These are phyloP conservation scores for Diutina pseudorugosa DNA, from an alignment of 1,139 yeast genomes.

Conservation along the genomic window DNA sequence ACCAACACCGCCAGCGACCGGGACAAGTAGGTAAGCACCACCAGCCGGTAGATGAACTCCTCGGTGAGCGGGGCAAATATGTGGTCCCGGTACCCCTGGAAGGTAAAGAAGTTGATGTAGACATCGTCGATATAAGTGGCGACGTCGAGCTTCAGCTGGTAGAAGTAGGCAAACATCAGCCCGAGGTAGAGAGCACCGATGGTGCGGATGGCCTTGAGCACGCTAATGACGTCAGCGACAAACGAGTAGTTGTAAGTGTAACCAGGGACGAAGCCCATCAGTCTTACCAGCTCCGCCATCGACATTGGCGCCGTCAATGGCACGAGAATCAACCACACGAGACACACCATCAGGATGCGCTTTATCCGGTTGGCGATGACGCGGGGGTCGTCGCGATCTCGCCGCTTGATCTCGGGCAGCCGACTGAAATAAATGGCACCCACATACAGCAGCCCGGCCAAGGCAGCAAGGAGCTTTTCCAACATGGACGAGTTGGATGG, in stretches of 20 bases:
- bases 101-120: slow-evolving; percentile 13
- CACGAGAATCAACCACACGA: not conserved
- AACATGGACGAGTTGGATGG: not conserved
- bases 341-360: slow-evolving; percentile 1
- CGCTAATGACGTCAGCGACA: slow-evolving; percentile 15
- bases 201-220: slow-evolving; percentile 16
- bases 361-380: slow-evolving; percentile 1
- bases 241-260: slow-evolving; percentile 11
- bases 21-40: slow-evolving; percentile 33
- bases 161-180: slow-evolving; percentile 33
- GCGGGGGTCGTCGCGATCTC: slow-evolving; percentile 3
- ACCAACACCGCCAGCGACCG: slow-evolving; percentile 14
- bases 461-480: not conserved
- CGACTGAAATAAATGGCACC: slow-evolving; percentile 1
- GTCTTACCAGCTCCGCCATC: not conserved
- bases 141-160: not conserved
- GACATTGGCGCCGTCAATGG: not conserved
- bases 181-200: slow-evolving; percentile 43
- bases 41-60: slow-evolving; percentile 67
- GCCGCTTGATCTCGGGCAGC: slow-evolving; percentile 1
- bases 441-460: slow-evolving; percentile 1
- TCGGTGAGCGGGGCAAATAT: slow-evolving; percentile 81
- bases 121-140: slow-evolving; percentile 9
- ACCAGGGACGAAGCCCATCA: slow-evolving; percentile 21
- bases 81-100: slow-evolving; percentile 51